A percentile compares a stretch with the other conserved stretches of the same genome.
Conservation (phyloP, 176 grass and related monocot genomes). For the Oryza punctata region DNA sequence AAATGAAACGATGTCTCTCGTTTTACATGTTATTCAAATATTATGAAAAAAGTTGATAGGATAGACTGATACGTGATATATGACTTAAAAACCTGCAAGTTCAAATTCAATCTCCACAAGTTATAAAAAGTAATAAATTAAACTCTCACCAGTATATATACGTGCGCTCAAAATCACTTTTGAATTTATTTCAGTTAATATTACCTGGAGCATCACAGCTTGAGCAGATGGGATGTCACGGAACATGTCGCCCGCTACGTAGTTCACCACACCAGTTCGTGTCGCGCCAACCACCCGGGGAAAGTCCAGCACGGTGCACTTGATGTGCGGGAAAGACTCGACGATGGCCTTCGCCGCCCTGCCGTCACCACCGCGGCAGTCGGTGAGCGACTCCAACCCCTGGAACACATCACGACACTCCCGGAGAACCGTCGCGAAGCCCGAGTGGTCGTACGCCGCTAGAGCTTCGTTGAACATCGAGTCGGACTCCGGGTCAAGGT, state of each 20-base stretch:
- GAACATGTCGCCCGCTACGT: conserved; percentile 53
- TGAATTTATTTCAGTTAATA: too few species aligned
- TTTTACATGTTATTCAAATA: too few species aligned
- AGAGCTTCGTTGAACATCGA: conserved; percentile 4
- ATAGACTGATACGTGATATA: too few species aligned
- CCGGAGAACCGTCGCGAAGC: neutral
- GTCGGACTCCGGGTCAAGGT: conserved; percentile 6
- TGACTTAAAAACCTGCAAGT: too few species aligned
- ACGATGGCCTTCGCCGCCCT: conserved; percentile 25
- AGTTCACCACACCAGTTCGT: neutral
- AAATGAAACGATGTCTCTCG: too few species aligned
- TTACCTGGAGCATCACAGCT: conserved; percentile 49
- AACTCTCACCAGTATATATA: too few species aligned
- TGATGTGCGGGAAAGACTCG: conserved; percentile 34
- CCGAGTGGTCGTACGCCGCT: neutral
- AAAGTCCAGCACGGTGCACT: conserved; percentile 49
- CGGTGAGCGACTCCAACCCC: conserved; percentile 35
- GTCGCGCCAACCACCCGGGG: conserved; percentile 36
- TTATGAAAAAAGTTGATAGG: too few species aligned
- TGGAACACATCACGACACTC: conserved; percentile 21
- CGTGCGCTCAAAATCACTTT: too few species aligned
- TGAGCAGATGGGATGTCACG: conserved; percentile 45
- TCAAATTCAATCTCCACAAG: too few species aligned
- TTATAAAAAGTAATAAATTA: too few species aligned
- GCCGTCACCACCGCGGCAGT: conserved; percentile 43